Evolutionary conservation across 2,329 filamentous ascomycete genomes (phyloP).

Genomic region (Calcarisporium arbuscula): DNA sequence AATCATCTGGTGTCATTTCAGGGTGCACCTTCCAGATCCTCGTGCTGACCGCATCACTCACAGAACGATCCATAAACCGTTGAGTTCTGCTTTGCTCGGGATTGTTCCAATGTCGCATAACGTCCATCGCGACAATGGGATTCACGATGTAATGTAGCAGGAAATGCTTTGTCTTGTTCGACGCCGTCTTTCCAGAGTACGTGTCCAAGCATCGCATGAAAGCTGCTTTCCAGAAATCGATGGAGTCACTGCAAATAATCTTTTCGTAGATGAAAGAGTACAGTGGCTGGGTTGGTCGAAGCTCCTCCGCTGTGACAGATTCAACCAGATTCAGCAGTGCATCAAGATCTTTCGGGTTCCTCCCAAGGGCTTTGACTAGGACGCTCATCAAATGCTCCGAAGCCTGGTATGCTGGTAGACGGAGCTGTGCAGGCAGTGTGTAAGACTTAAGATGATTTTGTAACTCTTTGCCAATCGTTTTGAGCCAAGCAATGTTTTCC

Average conservation of each 20-base stretch:
- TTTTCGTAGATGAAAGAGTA: conserved; percentile 77
- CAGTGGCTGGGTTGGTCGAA: conserved; percentile 70
- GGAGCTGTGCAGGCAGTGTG: conserved; percentile 62
- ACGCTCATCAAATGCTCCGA: conserved; percentile 83
- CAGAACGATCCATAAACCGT: conserved; percentile 73
- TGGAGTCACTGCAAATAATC: conserved; percentile 76
- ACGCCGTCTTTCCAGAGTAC: conserved; percentile 70
- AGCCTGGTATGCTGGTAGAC: conserved; percentile 82
- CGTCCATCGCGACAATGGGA: conserved; percentile 92
- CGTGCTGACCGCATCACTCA: conserved; percentile 85
- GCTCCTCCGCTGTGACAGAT: conserved; percentile 72
- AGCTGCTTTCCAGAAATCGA: conserved; percentile 78
- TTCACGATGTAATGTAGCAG: conserved; percentile 89
- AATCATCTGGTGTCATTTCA: conserved; percentile 76
- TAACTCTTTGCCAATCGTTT: conserved; percentile 67
- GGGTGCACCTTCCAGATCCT: conserved; percentile 92
- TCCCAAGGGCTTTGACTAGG: conserved; percentile 71
- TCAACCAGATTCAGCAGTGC: conserved; percentile 81
- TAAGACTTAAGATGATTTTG: conserved; percentile 68
- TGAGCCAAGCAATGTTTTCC: conserved; percentile 54
- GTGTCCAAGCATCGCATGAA: conserved; percentile 82
- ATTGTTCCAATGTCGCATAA: conserved; percentile 73
- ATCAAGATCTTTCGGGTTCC: conserved; percentile 71
- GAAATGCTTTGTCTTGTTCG: conserved; percentile 90
- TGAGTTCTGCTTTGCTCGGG: conserved; percentile 50